Evolutionary conservation across 148 eudicot species (phyloP), one percentile per base, ranked within the genome.

Genomic region (Pharnaceum exiguum): DNA sequence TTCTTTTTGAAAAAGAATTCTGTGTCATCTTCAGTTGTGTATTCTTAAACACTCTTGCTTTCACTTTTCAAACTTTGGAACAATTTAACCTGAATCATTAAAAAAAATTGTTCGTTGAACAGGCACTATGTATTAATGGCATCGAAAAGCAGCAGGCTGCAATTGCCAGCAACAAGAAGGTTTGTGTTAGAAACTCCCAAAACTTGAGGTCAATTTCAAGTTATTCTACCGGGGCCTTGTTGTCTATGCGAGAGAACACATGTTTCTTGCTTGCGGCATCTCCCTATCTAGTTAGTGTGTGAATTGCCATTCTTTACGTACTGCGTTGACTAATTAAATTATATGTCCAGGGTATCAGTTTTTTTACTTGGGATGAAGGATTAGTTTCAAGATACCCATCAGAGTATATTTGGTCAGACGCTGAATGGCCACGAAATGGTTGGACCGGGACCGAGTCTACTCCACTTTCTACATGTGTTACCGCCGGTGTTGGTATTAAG

Each of bases 341-440:
- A 56, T 22, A 19, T 69, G 42, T 69, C 24, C 89, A 94, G 99
- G 99, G 96, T 46, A 74, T 94, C 73, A 18, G 78, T 55, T 94
- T 76, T 75, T 82, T 89, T 66, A 79, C 84, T 44, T 84, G 89
- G 89, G 84, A 79, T 46, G 83, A 75, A 75, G 84, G 71, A 16
- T 67, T 75, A 38, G 71, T 68, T 38, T 48, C 29, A 18, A 49
- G 54, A 55, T 75, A 78, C 62, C 49, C 73, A 59, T 76, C 89
- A 65, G 67, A 78, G 47, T 78, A 79, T 76, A 60, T 89, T 63
- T 94, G 96, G 99, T 71, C 73, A 46, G 76, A 84, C 65, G 89
- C 87, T 62, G 96, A 89, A 72, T 94, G 99, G 99, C 99, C 99
- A 27, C 75, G 58, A 37, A 77, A 86, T 61, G 96, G 95, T 28